A percentile compares a stretch with the other conserved stretches of the same genome.
Conservation (phyloP, 805 yeast species). For the Candida manassasensis region DNA sequence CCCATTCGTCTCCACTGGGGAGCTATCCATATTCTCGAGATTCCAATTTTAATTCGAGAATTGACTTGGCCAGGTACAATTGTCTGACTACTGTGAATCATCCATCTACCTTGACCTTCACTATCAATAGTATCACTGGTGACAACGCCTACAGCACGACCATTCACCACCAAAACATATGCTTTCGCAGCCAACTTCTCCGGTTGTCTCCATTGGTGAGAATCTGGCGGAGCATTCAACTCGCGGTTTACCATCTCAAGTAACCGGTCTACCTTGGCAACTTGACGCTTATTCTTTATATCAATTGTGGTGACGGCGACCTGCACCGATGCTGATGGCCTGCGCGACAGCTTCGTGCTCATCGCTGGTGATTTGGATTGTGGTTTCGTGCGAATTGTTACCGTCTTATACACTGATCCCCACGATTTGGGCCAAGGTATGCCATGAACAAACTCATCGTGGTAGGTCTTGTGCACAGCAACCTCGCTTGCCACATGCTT, state of each 20-base stretch:
- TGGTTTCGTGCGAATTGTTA: background rate
- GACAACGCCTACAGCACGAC: constrained; percentile 51
- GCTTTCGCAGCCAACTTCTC: constrained; percentile 23
- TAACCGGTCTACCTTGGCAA: constrained; percentile 26
- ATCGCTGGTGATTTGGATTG: too few relatives aligned
- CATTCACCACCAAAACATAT: constrained; percentile 44
- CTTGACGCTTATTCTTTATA: constrained; percentile 17
- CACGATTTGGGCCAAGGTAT: constrained; percentile 36
- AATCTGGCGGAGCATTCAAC: constrained; percentile 48
- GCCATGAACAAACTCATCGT: constrained; percentile 45
- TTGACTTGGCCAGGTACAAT: constrained; percentile 45
- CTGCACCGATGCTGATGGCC: constrained; percentile 7
- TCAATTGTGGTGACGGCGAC: constrained; percentile 18
- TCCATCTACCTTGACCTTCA: constrained; percentile 48
- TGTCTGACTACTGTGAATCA: constrained; percentile 48
- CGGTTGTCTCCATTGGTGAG: constrained; percentile 26
- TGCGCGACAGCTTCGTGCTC: too few relatives aligned
- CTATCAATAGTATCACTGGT: constrained; percentile 44
- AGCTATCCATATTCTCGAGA: constrained; percentile 43
- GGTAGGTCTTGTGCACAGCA: constrained; percentile 49
- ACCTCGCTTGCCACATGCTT: constrained; percentile 38
- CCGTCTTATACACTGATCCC: background rate
- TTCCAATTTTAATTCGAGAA: constrained; percentile 27
- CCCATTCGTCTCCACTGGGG: constrained; percentile 46
- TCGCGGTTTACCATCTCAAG: constrained; percentile 54